Percentiles rank a stretch among this genome's conserved stretches.
These are phyloP conservation scores for Acanthamoeba healyi DNA, from an alignment of 208 protist genomes.

Conservation along the genomic window DNA sequence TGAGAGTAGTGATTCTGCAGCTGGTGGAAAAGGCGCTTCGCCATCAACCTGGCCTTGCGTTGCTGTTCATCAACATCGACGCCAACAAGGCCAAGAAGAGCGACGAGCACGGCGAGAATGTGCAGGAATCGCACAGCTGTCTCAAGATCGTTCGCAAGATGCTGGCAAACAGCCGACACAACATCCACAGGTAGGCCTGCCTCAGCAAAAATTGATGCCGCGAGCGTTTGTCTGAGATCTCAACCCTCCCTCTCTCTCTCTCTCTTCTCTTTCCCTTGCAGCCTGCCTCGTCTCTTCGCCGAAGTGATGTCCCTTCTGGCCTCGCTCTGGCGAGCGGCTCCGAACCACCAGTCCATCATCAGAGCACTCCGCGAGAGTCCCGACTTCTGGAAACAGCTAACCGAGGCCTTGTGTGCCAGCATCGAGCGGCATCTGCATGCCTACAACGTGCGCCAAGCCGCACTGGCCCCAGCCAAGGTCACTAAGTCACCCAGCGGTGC, in stretches of 20 bases:
- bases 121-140: conserved; percentile 38
- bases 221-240: background rate
- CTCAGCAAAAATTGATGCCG: background rate
- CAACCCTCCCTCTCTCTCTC: background rate
- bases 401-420: background rate
- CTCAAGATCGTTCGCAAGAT: conserved; percentile 6
- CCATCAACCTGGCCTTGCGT: conserved; percentile 27
- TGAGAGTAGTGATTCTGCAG: conserved; percentile 48
- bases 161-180: background rate
- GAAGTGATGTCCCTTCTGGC: background rate
- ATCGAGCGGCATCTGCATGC: background rate
- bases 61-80: conserved; percentile 57
- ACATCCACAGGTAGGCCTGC: background rate
- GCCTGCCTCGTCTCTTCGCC: conserved; percentile 5
- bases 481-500: background rate
- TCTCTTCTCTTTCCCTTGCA: too few relatives aligned
- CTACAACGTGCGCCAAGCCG: background rate
- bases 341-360: conserved; percentile 60
- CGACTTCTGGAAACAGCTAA: conserved; percentile 48
- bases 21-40: conserved; percentile 22
- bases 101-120: background rate
- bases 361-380: background rate
- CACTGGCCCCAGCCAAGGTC: background rate
- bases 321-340: conserved; percentile 17
- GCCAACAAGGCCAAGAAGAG: background rate